Base-by-base conservation (phyloP, 2,329 filamentous ascomycete species). In the Aspergillaceae sp. region DNA sequence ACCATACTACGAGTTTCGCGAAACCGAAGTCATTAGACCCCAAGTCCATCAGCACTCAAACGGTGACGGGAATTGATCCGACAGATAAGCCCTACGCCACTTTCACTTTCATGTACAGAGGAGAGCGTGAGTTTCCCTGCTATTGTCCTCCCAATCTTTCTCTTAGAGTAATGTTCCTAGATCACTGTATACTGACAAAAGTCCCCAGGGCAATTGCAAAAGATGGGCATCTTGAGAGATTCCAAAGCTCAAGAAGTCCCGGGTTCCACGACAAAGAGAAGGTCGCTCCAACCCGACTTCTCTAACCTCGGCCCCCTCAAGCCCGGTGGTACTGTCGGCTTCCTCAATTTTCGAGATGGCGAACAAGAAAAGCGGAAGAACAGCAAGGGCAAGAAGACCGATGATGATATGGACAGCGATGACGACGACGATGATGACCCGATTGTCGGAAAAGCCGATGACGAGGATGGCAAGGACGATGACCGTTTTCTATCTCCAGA, bases 51-150 rank as follows among this genome's bases (percentile, higher is more conserved):
- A 97, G 90, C 62, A 98, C 92, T 2, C 92, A 98, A 70, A 98
- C 92, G 0, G 92, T 98, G n/a, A 97, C 92, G 6, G 92, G 91
- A 11, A 94, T 97, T 51, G 92, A 98, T 65, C 87, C 89, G 0
- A 89, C 90, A 19, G 91, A 97, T 52, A 92, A 91, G 68, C 92
- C 94, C 3, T 98, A 95, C 69, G 92, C 92, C 3, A 84, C 87
- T 6, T 98, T 98, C 66, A 97, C 94, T 29, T 98, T 98, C 67
- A 88, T 97, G 70, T 98, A 98, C 66, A 82, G 92, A 50, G 92
- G 92, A 65, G 87, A 95, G 64, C 85, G 91, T 94, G 75, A 74
- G 88, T 81, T 36, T 40, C 32, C 7, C 34, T 28, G 10, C 10
- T 3, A 26, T 45, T 30, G 2, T 5, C 26, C 19, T 38, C n/a